These are phyloP conservation scores for Xylaria arbuscula DNA, from an alignment of 2,329 filamentous ascomycete genomes.

Conservation along the genomic window DNA sequence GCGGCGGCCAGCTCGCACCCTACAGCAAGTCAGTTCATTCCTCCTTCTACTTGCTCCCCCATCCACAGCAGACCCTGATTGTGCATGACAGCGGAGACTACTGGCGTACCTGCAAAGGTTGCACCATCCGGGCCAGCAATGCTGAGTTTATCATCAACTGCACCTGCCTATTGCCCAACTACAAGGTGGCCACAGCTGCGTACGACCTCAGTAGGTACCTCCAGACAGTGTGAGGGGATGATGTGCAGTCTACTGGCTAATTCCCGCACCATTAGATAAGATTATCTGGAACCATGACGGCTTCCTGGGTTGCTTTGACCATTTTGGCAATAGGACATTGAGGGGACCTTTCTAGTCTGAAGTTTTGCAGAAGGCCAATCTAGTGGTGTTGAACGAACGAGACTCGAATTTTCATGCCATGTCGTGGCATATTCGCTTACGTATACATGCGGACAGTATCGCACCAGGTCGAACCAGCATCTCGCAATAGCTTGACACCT, in stretches of 20 bases:
- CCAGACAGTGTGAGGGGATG: background rate
- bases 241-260: slow-evolving; percentile 18
- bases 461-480: background rate
- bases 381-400: slow-evolving; percentile 5
- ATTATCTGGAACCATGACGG: slow-evolving; percentile 54
- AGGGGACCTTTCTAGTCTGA: slow-evolving; percentile 43
- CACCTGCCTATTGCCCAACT: slow-evolving; percentile 42
- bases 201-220: slow-evolving; percentile 47
- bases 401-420: background rate
- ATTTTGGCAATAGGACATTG: slow-evolving; percentile 53
- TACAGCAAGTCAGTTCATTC: slow-evolving; percentile 40
- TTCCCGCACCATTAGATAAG: slow-evolving; percentile 45
- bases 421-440: slow-evolving; percentile 24
- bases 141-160: slow-evolving; percentile 44
- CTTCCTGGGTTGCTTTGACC: slow-evolving; percentile 53
- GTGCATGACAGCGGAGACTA: slow-evolving; percentile 47
- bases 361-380: slow-evolving; percentile 6
- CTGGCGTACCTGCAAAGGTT: slow-evolving; percentile 46
- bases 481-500: background rate
- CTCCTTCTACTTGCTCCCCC: background rate
- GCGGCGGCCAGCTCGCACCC: slow-evolving; percentile 45
- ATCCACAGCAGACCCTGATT: slow-evolving; percentile 6
- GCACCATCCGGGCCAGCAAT: slow-evolving; percentile 43
- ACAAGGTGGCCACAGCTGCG: slow-evolving; percentile 34
- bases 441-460: slow-evolving; percentile 18